Percentiles rank a stretch among this genome's conserved stretches.
These are phyloP conservation scores for Penicillium sp. DNA, from an alignment of 2,329 filamentous ascomycete genomes.

Conservation along the genomic window DNA sequence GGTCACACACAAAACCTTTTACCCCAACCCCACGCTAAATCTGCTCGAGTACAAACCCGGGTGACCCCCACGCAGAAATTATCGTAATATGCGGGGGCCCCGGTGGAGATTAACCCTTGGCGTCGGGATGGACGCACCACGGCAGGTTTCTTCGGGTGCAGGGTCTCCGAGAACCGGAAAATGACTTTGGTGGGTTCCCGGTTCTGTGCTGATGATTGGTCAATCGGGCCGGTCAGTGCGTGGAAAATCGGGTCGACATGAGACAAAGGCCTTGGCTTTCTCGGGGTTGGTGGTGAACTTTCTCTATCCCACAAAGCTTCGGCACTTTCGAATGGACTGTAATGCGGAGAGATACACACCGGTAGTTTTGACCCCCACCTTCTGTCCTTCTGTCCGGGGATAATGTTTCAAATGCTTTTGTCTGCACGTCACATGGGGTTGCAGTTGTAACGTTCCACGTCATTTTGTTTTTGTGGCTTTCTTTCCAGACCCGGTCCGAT, in stretches of 20 bases:
- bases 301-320: neutral
- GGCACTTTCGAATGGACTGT: neutral
- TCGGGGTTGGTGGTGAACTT: neutral
- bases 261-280: neutral
- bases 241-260: constrained; percentile 2
- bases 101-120: constrained; percentile 8
- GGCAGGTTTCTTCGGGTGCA: constrained; percentile 4
- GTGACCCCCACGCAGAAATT: constrained; percentile 18
- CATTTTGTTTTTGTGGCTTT: neutral
- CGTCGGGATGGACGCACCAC: constrained; percentile 4
- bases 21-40: constrained; percentile 7
- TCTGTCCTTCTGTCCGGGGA: neutral
- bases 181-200: constrained; percentile 1
- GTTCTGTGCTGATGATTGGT: neutral
- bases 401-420: neutral
- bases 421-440: neutral
- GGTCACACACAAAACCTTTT: neutral
- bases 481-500: neutral
- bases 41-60: constrained; percentile 2
- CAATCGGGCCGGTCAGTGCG: constrained; percentile 6
- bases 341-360: neutral
- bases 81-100: constrained; percentile 14
- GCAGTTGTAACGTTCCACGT: neutral
- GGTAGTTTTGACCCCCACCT: neutral
- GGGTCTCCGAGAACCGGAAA: constrained; percentile 9